Evolutionary conservation across 306 rosid species (phyloP), one percentile per base, ranked within the genome.

Genomic region (Pueraria montana): DNA sequence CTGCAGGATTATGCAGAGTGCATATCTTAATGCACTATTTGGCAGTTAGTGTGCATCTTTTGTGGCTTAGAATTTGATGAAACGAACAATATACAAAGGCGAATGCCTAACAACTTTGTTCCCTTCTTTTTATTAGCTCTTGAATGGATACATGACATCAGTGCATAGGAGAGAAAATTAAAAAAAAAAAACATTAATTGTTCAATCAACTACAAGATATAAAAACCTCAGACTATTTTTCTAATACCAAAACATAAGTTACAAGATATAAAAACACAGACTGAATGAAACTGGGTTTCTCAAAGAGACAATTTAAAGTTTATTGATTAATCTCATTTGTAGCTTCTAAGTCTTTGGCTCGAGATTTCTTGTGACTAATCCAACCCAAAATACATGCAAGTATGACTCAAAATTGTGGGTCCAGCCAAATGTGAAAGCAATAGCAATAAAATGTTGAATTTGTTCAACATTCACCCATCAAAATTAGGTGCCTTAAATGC

Each of bases 51-150:
- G n/a, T n/a, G n/a, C n/a, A n/a, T n/a, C n/a, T n/a, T n/a, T n/a
- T n/a, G n/a, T n/a, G n/a, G n/a, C n/a, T n/a, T n/a, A n/a, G n/a
- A n/a, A n/a, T n/a, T n/a, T n/a, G n/a, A n/a, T n/a, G n/a, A n/a
- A n/a, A n/a, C n/a, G n/a, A n/a, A n/a, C n/a, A n/a, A n/a, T n/a
- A n/a, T n/a, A n/a, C n/a, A n/a, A n/a, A n/a, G n/a, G n/a, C n/a
- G n/a, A n/a, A n/a, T n/a, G 27, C 52, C 52, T 46, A 48, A 46
- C 43, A 20, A 53, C 40, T 78, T 76, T 14, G n/a, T 42, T 61
- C 36, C 71, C 8, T 38, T 58, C 78, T 71, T 72, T 80, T 79
- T 24, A 42, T 17, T 80, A 58, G 23, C 52, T 34, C 7, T 24
- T 36, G 30, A 27, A 38, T 10, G 20, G 52, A 36, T 26, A 13